Evolutionary conservation across 2,329 filamentous ascomycete species (phyloP).

Genomic region (Beauveria scarabaeidicola): DNA sequence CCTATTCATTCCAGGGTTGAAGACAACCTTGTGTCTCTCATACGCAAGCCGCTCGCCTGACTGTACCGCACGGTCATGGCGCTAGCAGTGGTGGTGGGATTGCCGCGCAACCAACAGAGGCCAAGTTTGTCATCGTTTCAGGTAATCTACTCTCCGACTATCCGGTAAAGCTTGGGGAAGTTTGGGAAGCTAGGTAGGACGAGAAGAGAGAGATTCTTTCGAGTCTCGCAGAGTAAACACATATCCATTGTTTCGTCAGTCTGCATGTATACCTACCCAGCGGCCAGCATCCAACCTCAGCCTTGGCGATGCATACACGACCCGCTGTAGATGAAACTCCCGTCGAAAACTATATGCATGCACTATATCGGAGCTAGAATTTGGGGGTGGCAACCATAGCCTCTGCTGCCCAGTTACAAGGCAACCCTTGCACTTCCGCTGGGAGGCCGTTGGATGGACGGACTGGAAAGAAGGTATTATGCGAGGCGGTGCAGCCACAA

Average conservation of each 20-base stretch:
- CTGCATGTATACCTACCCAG: no score
- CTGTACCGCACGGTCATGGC: constrained; percentile 1
- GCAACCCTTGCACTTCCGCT: not conserved
- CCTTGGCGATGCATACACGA: no score
- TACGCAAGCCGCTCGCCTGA: not conserved
- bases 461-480: not conserved
- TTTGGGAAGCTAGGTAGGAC: not conserved
- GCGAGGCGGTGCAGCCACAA: not conserved
- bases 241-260: not conserved
- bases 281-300: not conserved
- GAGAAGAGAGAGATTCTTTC: not conserved
- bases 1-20: not conserved
- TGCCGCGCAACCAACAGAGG: not conserved
- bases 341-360: not conserved
- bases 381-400: not conserved
- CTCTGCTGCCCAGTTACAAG: not conserved
- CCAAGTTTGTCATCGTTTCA: not conserved
- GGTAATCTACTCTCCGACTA: not conserved
- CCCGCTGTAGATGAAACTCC: not conserved
- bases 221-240: not conserved
- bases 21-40: not conserved
- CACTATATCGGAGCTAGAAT: not conserved
- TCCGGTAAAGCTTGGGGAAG: not conserved
- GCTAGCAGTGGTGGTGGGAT: not conserved
- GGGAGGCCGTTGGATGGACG: not conserved